These are phyloP conservation scores for Colletotrichum lindemuthianum DNA, from an alignment of 2,329 filamentous ascomycete species.

Conservation along the genomic window DNA sequence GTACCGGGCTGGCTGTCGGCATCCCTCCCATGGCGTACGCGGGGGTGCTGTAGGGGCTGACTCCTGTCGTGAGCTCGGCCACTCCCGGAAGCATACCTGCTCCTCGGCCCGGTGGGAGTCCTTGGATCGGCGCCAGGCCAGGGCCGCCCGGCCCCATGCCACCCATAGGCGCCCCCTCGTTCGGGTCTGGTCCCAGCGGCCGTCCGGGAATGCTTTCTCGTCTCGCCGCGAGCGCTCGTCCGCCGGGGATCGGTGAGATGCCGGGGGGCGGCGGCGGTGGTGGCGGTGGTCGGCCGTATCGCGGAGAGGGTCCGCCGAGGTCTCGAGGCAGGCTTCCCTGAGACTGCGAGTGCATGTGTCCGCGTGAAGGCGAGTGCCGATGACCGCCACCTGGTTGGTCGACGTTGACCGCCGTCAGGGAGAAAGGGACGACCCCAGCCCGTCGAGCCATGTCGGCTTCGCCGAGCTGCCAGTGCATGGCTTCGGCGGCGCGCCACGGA, in stretches of 20 bases:
- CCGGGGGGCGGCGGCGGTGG: conserved; percentile 31
- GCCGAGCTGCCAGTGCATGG: conserved; percentile 98
- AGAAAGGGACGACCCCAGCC: conserved; percentile 87
- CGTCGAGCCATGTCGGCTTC: conserved; percentile 93
- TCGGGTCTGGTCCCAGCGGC: conserved; percentile 44
- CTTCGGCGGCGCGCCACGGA: conserved; percentile 94
- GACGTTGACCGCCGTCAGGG: conserved; percentile 67
- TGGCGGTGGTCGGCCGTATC: conserved; percentile 51
- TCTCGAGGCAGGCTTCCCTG: conserved; percentile 58
- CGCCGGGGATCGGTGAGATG: conserved; percentile 45
- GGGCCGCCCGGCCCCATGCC: conserved; percentile 48
- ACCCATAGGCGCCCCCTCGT: conserved; percentile 45
- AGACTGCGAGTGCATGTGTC: conserved; percentile 55
- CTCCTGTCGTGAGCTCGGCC: conserved; percentile 71
- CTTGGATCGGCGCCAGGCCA: conserved; percentile 64
- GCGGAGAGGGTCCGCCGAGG: conserved; percentile 52
- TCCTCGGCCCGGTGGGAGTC: conserved; percentile 49
- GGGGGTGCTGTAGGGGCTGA: conserved; percentile 69
- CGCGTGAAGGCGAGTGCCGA: conserved; percentile 34
- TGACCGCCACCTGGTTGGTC: conserved; percentile 43
- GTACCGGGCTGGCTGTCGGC: conserved; percentile 49
- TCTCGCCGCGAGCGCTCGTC: conserved; percentile 51
- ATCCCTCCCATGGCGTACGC: conserved; percentile 57
- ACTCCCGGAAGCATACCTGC: conserved; percentile 66
- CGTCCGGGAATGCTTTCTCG: conserved; percentile 52